A percentile compares a stretch with the other conserved stretches of the same genome.
Evolutionary conservation across 2,329 filamentous ascomycete species (phyloP).

Genomic region (Pyrenophora tritici-repentis): DNA sequence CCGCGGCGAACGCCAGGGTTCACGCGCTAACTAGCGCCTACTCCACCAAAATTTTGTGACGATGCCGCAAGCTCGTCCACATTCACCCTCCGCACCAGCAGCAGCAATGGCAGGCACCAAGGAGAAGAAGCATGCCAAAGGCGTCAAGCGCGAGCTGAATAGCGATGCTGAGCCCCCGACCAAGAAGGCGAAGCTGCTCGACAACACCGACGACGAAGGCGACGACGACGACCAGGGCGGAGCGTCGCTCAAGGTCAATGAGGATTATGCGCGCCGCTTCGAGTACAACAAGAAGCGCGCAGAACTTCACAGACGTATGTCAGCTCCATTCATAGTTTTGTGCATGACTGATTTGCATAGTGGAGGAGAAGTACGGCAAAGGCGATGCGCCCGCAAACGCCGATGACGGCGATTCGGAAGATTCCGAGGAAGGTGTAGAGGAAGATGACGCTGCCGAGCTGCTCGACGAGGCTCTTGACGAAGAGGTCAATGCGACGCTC

Average conservation of each 20-base stretch:
- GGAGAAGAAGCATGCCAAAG: conserved; percentile 30
- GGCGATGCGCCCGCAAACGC: conserved; percentile 38
- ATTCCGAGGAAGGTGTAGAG: conserved; percentile 65
- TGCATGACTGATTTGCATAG: conserved; percentile 52
- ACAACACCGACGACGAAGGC: conserved; percentile 42
- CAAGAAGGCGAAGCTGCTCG: conserved; percentile 46
- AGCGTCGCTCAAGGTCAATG: conserved; percentile 74
- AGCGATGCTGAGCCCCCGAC: conserved; percentile 31
- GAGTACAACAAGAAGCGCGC: conserved; percentile 98
- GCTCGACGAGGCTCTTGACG: conserved; percentile 81
- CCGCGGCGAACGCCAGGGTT: conserved; percentile 30
- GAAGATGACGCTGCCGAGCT: conserved; percentile 92
- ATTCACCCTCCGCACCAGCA: conserved; percentile 3
- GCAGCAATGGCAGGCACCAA: conserved; percentile 32
- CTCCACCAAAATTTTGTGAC: conserved; percentile 32
- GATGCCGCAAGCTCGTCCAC: conserved; percentile 7
- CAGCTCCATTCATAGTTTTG: no score
- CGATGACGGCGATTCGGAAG: conserved; percentile 59
- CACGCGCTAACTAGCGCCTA: conserved; percentile 23
- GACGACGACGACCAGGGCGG: conserved; percentile 28
- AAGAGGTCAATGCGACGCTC: conserved; percentile 84
- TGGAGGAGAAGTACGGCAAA: conserved; percentile 85
- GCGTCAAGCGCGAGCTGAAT: conserved; percentile 31
- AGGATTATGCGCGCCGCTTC: conserved; percentile 85
- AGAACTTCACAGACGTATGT: conserved; percentile 72